Base-by-base conservation (phyloP, 2,329 filamentous ascomycete species). In the Fusarium denticulatum region DNA sequence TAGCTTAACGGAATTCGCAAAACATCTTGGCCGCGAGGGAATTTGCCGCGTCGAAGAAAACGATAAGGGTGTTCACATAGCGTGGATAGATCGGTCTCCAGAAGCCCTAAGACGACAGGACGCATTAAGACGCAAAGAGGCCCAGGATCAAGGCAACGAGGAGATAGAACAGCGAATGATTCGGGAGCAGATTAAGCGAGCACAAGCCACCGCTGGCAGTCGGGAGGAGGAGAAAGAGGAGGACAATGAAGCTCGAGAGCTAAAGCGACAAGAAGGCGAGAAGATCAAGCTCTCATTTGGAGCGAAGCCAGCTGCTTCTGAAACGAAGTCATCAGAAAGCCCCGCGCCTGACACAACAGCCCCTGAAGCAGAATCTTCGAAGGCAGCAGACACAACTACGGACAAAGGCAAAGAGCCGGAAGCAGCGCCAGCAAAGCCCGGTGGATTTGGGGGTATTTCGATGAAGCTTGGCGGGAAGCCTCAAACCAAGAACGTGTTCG, bases 1-100 rank as follows among this genome's bases (percentile, higher is more conserved):
- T 4, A 47, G 24, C 11, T 84, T 99, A 76, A 96, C 95, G 6
- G 95, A 98, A 77, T 97, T 97, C 80, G 94, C 93, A 20, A 97
- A 97, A 79, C 86, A 94, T 78, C 84, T 99, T 3, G 95, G 96
- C 0, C 86, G 93, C 28, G 95, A 98, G 81, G 94, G 96, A 0
- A 91, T 98, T 50, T 97, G 94, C 77, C 87, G 94, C 36, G 95
- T 98, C 0, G 95, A 98, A 82, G 96, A 98, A 81, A 94, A 91
- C 45, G 90, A 90, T 11, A 96, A 97, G 81, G 96, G 94, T 0
- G 78, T 98, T 45, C 93, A 95, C 78, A 91, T 99, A 60, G 88
- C 92, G 4, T 99, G 95, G 94, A 92, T 98, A 65, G 96, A 99
- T 79, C 94, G 96, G 77, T 95, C 92, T 40, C 94, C 95, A 0